Base-by-base conservation (phyloP, 371 early-diverging fungal genomes). In the Mucor velutinosus region DNA sequence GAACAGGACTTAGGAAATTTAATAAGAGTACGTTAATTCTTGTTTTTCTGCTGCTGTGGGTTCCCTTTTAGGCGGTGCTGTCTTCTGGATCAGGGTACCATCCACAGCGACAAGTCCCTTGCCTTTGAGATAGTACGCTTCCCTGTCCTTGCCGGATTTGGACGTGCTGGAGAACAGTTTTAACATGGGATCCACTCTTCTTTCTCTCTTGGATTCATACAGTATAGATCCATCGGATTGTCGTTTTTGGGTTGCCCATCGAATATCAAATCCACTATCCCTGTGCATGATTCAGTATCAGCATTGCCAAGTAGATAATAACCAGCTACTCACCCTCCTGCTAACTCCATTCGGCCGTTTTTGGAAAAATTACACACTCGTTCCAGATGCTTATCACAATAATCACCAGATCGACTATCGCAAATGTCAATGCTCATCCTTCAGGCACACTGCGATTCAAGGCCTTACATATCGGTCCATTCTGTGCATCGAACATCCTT, bases 291-390 rank as follows among this genome's bases (percentile, higher is more conserved):
- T n/a, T n/a, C 23, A 23, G 39, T 19, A 25, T 4, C 17, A 60
- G 45, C 17, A 33, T n/a, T 30, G 7, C 12, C 43, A 0, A 0
- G 1, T 58, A 43, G 5, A 29, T 14, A 8, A 29, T 30, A 49
- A 10, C 17, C 29, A 8, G 43, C 23, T 12, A 35, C 49, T 65
- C 67, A 82, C 82, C 83, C 81, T 67, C 81, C 79, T 21, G 75
- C 79, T 17, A 83, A 37, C 57, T 83, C 83, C 77, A 79, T 80
- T 43, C 83, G 77, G 15, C 68, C 67, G 43, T 78, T 80, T 64
- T 75, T 76, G 10, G 83, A 80, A 53, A 59, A 49, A 29, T 67
- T 73, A 49, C 65, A 80, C 4, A 73, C 69, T 32, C 49, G 55
- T 33, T 65, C 65, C 25, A 80, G 61, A 62, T 83, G 83, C 27